A percentile compares a stretch with the other conserved stretches of the same genome.
These are phyloP conservation scores for Claviceps africana DNA, from an alignment of 2,329 filamentous ascomycete species.

Conservation along the genomic window DNA sequence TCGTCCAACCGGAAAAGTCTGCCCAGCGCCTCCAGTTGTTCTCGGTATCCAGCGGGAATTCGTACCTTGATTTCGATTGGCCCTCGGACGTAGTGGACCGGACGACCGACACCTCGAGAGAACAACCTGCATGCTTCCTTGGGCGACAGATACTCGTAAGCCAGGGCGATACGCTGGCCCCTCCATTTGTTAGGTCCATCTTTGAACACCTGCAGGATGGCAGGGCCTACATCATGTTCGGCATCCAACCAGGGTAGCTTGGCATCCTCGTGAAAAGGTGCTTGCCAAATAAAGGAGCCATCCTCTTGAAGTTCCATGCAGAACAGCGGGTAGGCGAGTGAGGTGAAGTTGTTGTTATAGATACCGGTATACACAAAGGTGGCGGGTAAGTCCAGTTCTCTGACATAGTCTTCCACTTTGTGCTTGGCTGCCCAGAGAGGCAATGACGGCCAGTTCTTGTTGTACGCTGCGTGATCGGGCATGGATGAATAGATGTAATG, in stretches of 20 bases:
- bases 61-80: slow-evolving; percentile 75
- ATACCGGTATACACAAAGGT: slow-evolving; percentile 95
- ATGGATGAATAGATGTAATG: slow-evolving; percentile 96
- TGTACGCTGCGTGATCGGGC: slow-evolving; percentile 81
- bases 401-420: slow-evolving; percentile 80
- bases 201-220: slow-evolving; percentile 87
- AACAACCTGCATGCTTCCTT: slow-evolving; percentile 71
- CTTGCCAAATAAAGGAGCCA: slow-evolving; percentile 82
- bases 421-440: slow-evolving; percentile 91
- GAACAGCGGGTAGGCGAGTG: slow-evolving; percentile 80
- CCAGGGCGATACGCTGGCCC: slow-evolving; percentile 63
- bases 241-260: slow-evolving; percentile 91
- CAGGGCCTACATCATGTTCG: slow-evolving; percentile 88
- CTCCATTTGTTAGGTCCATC: slow-evolving; percentile 80
- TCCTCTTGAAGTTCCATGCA: slow-evolving; percentile 81
- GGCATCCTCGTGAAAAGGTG: slow-evolving; percentile 80
- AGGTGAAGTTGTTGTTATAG: slow-evolving; percentile 99
- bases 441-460: slow-evolving; percentile 62
- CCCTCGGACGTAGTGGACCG: slow-evolving; percentile 62
- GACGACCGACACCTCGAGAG: slow-evolving; percentile 60
- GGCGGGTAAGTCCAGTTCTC: slow-evolving; percentile 65
- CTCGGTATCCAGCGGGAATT: slow-evolving; percentile 75
- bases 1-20: slow-evolving; percentile 40
- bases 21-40: slow-evolving; percentile 63
- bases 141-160: slow-evolving; percentile 80